phyloP scores from a whole-genome alignment of 2,329 filamentous ascomycete genomes.

The Epichloe gansuensis region DNA sequence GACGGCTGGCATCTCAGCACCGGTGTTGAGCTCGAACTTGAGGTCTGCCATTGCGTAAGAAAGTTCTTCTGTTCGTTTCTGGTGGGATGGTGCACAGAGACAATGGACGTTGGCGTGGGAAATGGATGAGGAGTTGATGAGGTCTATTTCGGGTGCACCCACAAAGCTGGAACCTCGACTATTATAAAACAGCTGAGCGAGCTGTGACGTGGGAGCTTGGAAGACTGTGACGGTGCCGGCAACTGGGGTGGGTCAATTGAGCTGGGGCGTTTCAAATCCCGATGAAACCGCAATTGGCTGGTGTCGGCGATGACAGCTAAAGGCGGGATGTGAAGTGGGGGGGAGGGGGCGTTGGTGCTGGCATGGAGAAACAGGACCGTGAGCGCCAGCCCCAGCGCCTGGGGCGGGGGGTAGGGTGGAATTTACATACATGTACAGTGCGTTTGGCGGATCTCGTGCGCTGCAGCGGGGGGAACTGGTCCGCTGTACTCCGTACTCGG shows the following conservation, averaged over 20 bases:
- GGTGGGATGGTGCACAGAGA: neutral
- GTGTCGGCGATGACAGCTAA: slow-evolving; percentile 6
- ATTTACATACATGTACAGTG: neutral
- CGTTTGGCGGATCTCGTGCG: neutral
- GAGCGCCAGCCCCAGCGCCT: neutral
- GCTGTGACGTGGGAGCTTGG: neutral
- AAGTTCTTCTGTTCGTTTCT: neutral
- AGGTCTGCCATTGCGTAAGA: neutral
- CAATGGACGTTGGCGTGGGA: too few species aligned
- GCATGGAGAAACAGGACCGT: slow-evolving; percentile 12
- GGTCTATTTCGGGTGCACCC: too few species aligned
- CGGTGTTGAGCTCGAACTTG: slow-evolving; percentile 52
- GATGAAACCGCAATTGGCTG: slow-evolving; percentile 4
- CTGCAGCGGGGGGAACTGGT: neutral
- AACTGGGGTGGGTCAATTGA: neutral
- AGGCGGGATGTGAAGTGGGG: neutral
- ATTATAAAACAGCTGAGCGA: neutral
- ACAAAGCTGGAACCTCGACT: too few species aligned
- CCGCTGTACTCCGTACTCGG: too few species aligned
- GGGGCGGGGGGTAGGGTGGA: neutral
- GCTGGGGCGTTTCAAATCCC: neutral
- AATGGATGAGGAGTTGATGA: too few species aligned
- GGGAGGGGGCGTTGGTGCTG: neutral
- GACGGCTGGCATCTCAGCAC: slow-evolving; percentile 48
- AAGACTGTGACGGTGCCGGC: neutral